A percentile compares a stretch with the other conserved stretches of the same genome.
Conservation (phyloP, 2,329 filamentous ascomycete genomes). For the Cyclaneusma minus region DNA sequence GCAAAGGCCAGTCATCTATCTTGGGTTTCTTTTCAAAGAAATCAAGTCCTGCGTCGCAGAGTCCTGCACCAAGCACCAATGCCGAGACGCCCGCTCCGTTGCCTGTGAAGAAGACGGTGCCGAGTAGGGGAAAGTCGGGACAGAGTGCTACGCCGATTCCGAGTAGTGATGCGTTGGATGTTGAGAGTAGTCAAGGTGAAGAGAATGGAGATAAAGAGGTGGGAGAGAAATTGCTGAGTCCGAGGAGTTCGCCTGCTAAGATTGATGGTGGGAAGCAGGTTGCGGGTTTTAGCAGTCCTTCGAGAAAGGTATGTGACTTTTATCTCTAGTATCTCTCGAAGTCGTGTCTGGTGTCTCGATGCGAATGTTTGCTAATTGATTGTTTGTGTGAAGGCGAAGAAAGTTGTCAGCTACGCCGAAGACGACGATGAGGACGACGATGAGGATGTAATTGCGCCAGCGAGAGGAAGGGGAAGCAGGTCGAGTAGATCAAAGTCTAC, state of each 20-base stretch:
- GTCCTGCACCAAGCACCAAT: conserved; percentile 24
- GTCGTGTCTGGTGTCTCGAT: not conserved
- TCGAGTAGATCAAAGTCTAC: too few relatives aligned
- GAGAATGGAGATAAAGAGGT: conserved; percentile 26
- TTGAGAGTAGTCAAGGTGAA: conserved; percentile 54
- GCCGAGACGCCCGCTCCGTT: conserved; percentile 14
- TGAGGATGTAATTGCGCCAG: conserved; percentile 28
- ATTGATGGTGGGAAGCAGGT: conserved; percentile 21
- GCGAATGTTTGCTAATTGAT: conserved; percentile 4
- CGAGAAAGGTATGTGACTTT: conserved; percentile 49
- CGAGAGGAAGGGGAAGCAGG: conserved; percentile 28
- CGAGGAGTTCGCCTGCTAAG: conserved; percentile 26
- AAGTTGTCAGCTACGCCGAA: conserved; percentile 67
- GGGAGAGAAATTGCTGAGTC: conserved; percentile 34
- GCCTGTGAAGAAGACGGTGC: conserved; percentile 30
- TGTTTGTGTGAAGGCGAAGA: conserved; percentile 31
- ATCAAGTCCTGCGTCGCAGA: conserved; percentile 23
- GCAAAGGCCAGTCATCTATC: conserved; percentile 55
- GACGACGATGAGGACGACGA: conserved; percentile 71
- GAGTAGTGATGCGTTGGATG: conserved; percentile 61
- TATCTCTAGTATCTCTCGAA: not conserved
- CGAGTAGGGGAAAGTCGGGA: too few relatives aligned
- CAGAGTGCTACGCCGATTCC: conserved; percentile 54
- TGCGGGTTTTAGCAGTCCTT: conserved; percentile 55
- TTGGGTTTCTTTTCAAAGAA: conserved; percentile 64